These are phyloP conservation scores for Gliomastix tumulicola DNA, from an alignment of 2,329 filamentous ascomycete genomes.

Conservation along the genomic window DNA sequence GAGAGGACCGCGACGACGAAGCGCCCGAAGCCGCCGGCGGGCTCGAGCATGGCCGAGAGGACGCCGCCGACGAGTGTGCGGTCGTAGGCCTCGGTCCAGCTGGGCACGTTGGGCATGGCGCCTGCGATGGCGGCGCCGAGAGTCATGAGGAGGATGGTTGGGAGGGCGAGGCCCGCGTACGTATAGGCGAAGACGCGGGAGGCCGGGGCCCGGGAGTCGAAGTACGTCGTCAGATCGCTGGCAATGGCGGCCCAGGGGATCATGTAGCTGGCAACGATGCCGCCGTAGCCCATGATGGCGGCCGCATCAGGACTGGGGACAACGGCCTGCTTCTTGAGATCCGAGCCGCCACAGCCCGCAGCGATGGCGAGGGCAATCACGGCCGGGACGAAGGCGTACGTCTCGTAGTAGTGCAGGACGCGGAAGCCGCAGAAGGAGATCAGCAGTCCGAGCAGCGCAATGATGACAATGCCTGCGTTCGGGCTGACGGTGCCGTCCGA, in stretches of 20 bases:
- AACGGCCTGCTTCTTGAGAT: constrained; percentile 38
- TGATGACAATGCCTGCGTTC: constrained; percentile 54
- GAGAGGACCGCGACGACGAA: constrained; percentile 54
- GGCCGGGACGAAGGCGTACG: constrained; percentile 49
- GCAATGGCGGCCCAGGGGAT: constrained; percentile 54
- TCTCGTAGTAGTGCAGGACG: constrained; percentile 50
- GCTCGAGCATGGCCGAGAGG: constrained; percentile 50
- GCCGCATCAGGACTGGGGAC: constrained; percentile 33
- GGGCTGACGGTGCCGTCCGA: constrained; percentile 39
- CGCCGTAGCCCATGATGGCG: constrained; percentile 47
- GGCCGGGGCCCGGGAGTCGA: constrained; percentile 21
- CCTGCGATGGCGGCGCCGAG: constrained; percentile 59
- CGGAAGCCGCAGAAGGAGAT: constrained; percentile 57
- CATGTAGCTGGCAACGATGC: constrained; percentile 56
- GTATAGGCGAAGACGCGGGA: constrained; percentile 45
- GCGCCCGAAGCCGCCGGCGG: constrained; percentile 53
- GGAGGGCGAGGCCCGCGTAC: constrained; percentile 46
- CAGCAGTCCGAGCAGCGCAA: constrained; percentile 46
- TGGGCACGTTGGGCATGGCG: constrained; percentile 44
- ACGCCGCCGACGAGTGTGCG: constrained; percentile 49
- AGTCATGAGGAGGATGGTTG: constrained; percentile 52
- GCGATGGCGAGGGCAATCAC: constrained; percentile 47
- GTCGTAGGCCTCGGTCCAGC: constrained; percentile 48
- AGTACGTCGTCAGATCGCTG: constrained; percentile 55
- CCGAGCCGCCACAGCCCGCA: constrained; percentile 43